A percentile compares a stretch with the other conserved stretches of the same genome.
These are phyloP conservation scores for Colletotrichum filicis DNA, from an alignment of 2,329 filamentous ascomycete genomes.

Conservation along the genomic window DNA sequence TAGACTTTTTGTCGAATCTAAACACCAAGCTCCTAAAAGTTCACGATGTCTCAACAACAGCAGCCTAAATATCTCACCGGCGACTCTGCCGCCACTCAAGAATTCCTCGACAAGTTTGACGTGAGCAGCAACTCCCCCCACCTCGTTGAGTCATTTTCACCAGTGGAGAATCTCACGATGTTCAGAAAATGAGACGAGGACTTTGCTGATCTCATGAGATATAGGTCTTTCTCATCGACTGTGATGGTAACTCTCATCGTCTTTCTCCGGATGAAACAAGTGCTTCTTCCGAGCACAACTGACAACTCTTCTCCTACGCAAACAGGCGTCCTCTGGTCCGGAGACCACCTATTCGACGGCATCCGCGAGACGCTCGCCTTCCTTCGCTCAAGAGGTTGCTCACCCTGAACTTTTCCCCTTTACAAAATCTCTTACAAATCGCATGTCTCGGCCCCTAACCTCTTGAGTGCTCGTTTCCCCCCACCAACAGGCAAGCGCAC, in stretches of 20 bases:
- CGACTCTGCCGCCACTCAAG: conserved; percentile 78
- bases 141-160: conserved; percentile 28
- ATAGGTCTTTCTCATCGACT: conserved; percentile 87
- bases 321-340: conserved; percentile 94
- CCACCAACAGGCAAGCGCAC: conserved; percentile 79
- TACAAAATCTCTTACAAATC: not conserved
- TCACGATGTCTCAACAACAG: conserved; percentile 46
- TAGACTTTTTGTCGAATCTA: conserved; percentile 12
- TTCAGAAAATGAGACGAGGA: not conserved
- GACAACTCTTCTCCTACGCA: not conserved
- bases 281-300: not conserved
- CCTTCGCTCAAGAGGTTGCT: conserved; percentile 80
- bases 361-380: conserved; percentile 87
- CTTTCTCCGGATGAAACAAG: conserved; percentile 2
- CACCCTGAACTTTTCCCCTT: conserved; percentile 33
- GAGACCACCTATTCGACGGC: conserved; percentile 87
- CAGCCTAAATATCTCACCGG: conserved; percentile 80
- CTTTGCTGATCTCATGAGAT: conserved; percentile 36
- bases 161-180: not conserved
- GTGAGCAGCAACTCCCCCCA: conserved; percentile 65
- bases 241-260: conserved; percentile 76
- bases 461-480: conserved; percentile 13
- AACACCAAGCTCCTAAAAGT: not conserved
- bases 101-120: conserved; percentile 92
- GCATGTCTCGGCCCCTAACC: not conserved